Percentiles rank a stretch among this genome's conserved stretches.
phyloP scores from a whole-genome alignment of 2,329 filamentous ascomycete genomes.

The Ascochyta fabae region DNA sequence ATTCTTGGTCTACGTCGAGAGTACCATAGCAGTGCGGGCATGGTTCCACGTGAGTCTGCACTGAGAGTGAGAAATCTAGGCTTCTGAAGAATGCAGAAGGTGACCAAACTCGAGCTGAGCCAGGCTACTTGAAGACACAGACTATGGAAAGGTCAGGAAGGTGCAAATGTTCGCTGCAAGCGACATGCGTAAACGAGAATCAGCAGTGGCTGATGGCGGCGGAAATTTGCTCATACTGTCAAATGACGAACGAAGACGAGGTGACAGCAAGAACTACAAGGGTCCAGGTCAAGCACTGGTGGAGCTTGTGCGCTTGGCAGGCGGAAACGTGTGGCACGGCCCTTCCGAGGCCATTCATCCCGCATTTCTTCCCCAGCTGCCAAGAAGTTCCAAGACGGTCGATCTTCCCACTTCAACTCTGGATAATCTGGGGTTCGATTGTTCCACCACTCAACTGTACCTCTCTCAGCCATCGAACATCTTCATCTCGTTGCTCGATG shows the following conservation, averaged over 20 bases:
- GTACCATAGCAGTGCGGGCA: no score
- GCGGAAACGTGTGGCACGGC: background rate
- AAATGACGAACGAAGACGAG: background rate
- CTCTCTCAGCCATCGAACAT: constrained; percentile 20
- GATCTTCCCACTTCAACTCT: constrained; percentile 21
- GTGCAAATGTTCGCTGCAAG: background rate
- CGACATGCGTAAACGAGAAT: background rate
- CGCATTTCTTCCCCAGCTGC: constrained; percentile 17
- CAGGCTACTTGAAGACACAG: no score
- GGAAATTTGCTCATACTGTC: constrained; percentile 4
- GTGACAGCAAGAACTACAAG: background rate
- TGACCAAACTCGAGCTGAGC: no score
- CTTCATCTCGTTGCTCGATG: constrained; percentile 15
- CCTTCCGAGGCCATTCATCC: constrained; percentile 2
- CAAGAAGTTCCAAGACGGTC: constrained; percentile 19
- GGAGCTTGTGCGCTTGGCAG: constrained; percentile 4
- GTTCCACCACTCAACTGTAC: constrained; percentile 30
- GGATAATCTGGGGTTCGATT: constrained; percentile 25
- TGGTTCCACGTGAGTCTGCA: no score
- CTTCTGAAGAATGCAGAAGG: no score
- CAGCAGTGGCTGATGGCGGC: background rate
- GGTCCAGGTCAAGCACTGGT: constrained; percentile 6
- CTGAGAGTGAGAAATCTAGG: no score
- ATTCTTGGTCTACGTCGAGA: no score
- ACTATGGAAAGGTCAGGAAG: background rate